These are phyloP conservation scores for Podaxis carcinomalis DNA, from an alignment of 768 basidiomycete genomes.

Conservation along the genomic window DNA sequence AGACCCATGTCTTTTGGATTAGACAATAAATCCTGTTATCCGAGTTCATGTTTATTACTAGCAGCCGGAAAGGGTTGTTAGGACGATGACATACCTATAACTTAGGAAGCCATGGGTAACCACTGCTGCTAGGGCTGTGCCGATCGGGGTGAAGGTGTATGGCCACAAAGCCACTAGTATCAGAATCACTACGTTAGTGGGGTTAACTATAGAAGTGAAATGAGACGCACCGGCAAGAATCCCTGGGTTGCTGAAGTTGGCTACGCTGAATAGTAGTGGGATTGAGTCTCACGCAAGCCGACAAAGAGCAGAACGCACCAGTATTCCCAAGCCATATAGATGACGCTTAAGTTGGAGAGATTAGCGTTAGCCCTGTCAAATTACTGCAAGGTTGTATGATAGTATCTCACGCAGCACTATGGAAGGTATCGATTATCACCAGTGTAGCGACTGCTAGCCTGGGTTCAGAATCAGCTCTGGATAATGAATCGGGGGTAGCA, in stretches of 20 bases:
- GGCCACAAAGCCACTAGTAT: conserved; percentile 11
- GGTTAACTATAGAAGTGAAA: neutral
- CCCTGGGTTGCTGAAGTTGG: neutral
- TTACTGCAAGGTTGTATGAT: neutral
- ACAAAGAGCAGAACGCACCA: neutral
- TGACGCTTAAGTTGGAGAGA: neutral
- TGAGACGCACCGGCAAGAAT: neutral
- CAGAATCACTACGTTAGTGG: neutral
- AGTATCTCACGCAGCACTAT: neutral
- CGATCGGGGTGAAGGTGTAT: conserved; percentile 12
- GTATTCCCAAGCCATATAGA: conserved; percentile 1
- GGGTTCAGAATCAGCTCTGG: neutral
- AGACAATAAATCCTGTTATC: neutral
- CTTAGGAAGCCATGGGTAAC: conserved; percentile 16
- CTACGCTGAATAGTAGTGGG: neutral
- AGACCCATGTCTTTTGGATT: conserved; percentile 4
- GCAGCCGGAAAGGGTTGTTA: neutral
- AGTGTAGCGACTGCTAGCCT: conserved; percentile 2
- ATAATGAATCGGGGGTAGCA: no score
- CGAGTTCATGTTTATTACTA: neutral
- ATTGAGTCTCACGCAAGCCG: neutral
- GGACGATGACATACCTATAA: conserved; percentile 2
- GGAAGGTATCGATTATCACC: conserved; percentile 4
- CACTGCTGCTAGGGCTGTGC: conserved; percentile 13
- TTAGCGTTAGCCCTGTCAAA: neutral